Evolutionary conservation across 257 asterid species (phyloP), one percentile per base, ranked within the genome.

Genomic region (Asclepias syriaca): DNA sequence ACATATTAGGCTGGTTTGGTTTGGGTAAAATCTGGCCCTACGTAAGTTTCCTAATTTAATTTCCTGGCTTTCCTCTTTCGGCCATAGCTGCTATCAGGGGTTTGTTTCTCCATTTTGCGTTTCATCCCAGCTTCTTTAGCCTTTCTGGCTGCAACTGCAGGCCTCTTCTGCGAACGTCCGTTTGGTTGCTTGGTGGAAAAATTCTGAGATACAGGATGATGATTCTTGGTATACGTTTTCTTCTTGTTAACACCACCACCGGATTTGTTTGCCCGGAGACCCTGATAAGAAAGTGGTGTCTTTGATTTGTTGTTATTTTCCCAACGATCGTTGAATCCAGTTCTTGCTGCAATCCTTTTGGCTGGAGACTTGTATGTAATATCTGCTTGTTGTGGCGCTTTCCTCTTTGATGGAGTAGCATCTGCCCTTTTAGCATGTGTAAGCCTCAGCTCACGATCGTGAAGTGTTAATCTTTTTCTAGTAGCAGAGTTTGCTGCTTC

Each of bases 81-180:
- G 11, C 24, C 29, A 68, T 21, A 24, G 61, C 72, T 51, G 61
- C 72, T 51, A 50, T 51, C 72, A 8, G 72, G 96, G 22, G 90
- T 87, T 73, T 83, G 88, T 72, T 79, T 79, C 37, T 86, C 85
- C 11, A 80, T 53, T 84, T 92, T 92, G 73, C 96, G 79, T 72
- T 95, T 95, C 0, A 77, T 73, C 70, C 98, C 99, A 40, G 60
- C 74, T 70, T 75, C 75, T 77, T 83, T 83, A 39, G 77, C 89
- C 84, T 91, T 88, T 76, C 99, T 82, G 60, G 96, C 97, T 75
- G 95, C 95, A 72, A 94, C 97, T 0, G 97, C 71, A 39, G 97
- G 99, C 68, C 97, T 80, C 81, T 95, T 95, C 64, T 75, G 78
- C 64, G 50, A 68, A 40, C 81, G 78, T 12, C 49, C 81, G 2